Base-by-base conservation (phyloP, 352 stramenopile species). In the Salisapilia sapeloensis region DNA sequence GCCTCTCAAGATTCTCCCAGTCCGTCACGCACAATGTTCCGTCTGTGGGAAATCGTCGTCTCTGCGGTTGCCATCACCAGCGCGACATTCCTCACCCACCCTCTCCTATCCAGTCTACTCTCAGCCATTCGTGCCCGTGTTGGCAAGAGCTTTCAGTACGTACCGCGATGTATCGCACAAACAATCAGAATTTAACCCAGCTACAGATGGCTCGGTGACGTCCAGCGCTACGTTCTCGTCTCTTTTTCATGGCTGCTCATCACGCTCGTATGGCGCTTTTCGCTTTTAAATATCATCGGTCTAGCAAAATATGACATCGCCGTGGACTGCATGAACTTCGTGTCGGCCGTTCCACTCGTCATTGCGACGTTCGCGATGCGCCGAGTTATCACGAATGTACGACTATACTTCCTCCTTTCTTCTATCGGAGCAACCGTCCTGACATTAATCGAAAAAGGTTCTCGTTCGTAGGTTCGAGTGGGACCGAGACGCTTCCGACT, bases 301-400 rank as follows among this genome's bases (percentile, higher is more conserved):
- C 26, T 31, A 31, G 61, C 50, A 6, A 24, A 43, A 7, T 69
- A 69, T 35, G 53, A 84, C 27, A 38, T 85, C 32, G 51, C 78
- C 6, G 35, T 83, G 16, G 39, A 31, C n/a, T 38, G 63, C n/a
- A 43, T 69, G 21, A 50, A 60, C 24, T 83, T 82, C 42, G 23
- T 69, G 6, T 53, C 72, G 20, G 66, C 66, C 3, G 39, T 84
- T 7, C 67, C 70, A 2, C 42, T 90, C 13, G 62, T 83, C 22
- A 43, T 90, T n/a, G 61, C 46, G 14, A 86, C 70, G 3, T 70
- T 85, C 29, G 55, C 70, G 8, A 40, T 81, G 37, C 74, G 74
- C 34, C 74, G 65, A 58, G 70, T 90, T 27, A 36, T 83, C 42
- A 60, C 70, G 11, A 86, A 90, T 50, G 72, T 84, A 52, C 29